Evolutionary conservation across 23 red algal species (phyloP), one percentile per base, ranked within the genome.

Genomic region (Gracilaria vermiculophylla): DNA sequence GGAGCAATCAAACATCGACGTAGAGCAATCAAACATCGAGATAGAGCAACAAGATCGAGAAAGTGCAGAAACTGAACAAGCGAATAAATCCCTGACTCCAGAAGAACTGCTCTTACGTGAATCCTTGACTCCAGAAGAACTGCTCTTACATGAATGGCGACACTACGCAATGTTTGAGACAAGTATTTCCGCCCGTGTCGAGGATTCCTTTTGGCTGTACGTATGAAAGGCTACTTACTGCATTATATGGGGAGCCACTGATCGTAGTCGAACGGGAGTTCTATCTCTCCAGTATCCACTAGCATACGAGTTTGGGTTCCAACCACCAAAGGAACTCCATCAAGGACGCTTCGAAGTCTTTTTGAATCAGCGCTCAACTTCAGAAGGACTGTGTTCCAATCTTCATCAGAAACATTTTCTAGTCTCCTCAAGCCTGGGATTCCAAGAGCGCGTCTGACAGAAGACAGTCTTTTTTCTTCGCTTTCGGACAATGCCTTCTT

Each of bases 231-330:
- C 2, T 34, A 47, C 43, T 47, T n/a, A 58, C 54, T 58, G 54
- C 21, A 1, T 73, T 40, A 73, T 33, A 73, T 47, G 0, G 67
- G 67, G 2, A 73, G 67, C 67, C 67, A 73, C 40, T 73, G 67
- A 40, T 78, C 39, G 23, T 73, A 88, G 49, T 88, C 84, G 35
- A 53, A 77, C 14, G 84, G 69, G 2, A 88, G 62, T 76, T 88
- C 84, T 58, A 88, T 58, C 53, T 88, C 84, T 3, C 84, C 84
- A 1, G 44, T 76, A 40, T 88, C 84, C 25, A n/a, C 34, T 37
- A 88, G 24, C 55, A 88, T 29, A 5, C 69, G 84, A 57, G 69
- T 56, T 34, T 62, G 48, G 32, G 49, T 88, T 12, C 84, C 84
- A 58, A 88, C 20, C 39, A 88, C 84, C 29, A 88, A 27, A n/a